These are phyloP conservation scores for Amanita inopinata DNA, from an alignment of 768 basidiomycete species.

Conservation along the genomic window DNA sequence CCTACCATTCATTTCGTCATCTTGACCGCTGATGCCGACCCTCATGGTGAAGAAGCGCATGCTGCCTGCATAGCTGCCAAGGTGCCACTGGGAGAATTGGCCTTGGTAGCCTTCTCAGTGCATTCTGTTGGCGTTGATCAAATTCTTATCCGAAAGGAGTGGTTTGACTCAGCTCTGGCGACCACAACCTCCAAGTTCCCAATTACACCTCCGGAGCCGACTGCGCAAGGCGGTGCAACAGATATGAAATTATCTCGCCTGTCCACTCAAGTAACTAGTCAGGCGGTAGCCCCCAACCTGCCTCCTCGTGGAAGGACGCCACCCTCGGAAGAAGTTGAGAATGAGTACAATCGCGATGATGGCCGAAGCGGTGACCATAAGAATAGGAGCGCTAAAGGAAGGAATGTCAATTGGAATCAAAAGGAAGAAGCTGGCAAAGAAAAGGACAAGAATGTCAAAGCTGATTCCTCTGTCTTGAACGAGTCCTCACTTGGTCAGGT, in stretches of 20 bases:
- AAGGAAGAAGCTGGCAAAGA: constrained; percentile 30
- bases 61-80: constrained; percentile 81
- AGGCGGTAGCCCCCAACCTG: constrained; percentile 11
- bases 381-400: constrained; percentile 32
- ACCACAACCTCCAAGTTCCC: constrained; percentile 57
- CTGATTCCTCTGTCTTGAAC: constrained; percentile 29
- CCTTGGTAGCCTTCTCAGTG: constrained; percentile 82
- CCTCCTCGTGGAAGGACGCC: constrained; percentile 52
- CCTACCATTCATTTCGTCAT: constrained; percentile 87
- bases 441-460: constrained; percentile 24
- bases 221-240: constrained; percentile 12
- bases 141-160: constrained; percentile 76
- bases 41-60: constrained; percentile 71
- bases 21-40: constrained; percentile 75
- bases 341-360: constrained; percentile 54
- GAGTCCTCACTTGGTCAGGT: constrained; percentile 50
- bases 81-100: constrained; percentile 63
- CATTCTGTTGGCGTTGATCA: constrained; percentile 87
- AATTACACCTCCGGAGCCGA: constrained; percentile 21
- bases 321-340: constrained; percentile 66
- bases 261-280: neutral
- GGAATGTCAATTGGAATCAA: constrained; percentile 56
- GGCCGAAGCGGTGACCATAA: constrained; percentile 39
- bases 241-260: constrained; percentile 17
- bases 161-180: constrained; percentile 64